Conservation (phyloP, 768 basidiomycete species). For the Suillus fuscotomentosus region DNA sequence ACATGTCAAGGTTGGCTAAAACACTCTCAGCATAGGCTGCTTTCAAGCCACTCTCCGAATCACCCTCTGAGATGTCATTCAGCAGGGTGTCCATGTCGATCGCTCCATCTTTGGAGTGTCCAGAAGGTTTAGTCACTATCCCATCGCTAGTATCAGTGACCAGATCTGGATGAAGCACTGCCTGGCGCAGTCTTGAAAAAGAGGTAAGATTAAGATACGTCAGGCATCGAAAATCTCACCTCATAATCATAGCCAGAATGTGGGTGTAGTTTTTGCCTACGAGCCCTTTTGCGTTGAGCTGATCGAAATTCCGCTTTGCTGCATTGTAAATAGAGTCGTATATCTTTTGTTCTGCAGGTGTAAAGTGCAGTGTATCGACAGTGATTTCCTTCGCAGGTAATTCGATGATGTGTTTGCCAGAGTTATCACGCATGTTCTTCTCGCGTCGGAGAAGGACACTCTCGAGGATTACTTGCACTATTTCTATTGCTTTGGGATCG, state of each 20-base stretch:
- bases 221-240: constrained; percentile 42
- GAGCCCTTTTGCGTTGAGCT: constrained; percentile 73
- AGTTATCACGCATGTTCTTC: constrained; percentile 86
- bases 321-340: constrained; percentile 85
- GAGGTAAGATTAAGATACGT: constrained; percentile 6
- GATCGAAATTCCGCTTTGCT: constrained; percentile 79
- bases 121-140: constrained; percentile 33
- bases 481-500: constrained; percentile 90
- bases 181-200: constrained; percentile 70
- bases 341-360: constrained; percentile 76
- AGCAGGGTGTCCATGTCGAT: constrained; percentile 63
- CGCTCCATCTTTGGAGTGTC: constrained; percentile 32
- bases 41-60: constrained; percentile 25
- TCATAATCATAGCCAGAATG: constrained; percentile 94
- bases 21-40: constrained; percentile 62
- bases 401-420: constrained; percentile 87
- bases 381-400: constrained; percentile 81
- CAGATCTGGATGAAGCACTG: constrained; percentile 87
- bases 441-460: constrained; percentile 85
- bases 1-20: constrained; percentile 51
- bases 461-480: constrained; percentile 93
- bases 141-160: constrained; percentile 59
- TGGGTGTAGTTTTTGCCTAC: constrained; percentile 81
- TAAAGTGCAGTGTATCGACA: constrained; percentile 78
- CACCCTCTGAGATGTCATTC: constrained; percentile 44